Base-by-base conservation (phyloP, 345 rosid species). In the Corchorus olitorius region DNA sequence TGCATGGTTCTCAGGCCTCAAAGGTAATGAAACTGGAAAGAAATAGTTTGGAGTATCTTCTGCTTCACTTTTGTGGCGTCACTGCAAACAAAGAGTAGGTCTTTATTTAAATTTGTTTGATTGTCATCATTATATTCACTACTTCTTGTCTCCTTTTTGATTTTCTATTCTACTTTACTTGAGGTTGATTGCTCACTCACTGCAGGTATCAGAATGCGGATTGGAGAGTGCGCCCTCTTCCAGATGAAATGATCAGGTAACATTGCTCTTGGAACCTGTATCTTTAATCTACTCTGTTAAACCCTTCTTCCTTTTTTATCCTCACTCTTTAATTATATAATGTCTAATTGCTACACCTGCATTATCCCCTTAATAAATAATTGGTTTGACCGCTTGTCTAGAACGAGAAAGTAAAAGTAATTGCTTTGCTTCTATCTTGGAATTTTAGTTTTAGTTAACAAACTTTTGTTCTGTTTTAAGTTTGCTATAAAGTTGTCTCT, bases 201-300 rank as follows among this genome's bases (percentile, higher is more conserved):
- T 85, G 87, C 92, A 95, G 98, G 79, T 95, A 95, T 84, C 99
- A 95, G 83, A 92, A 88, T 84, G 95, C 97, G 59, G 98, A 95
- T 82, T 95, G 99, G 99, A 93, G 98, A 90, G 71, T 93, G 70
- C 90, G 99, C 22, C 99, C 99, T 58, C 91, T 95, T 77, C 93
- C 97, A 61, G 83, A 86, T 61, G 97, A 86, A 78, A 95, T 95
- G 99, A 41, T 87, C 70, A 90, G 92, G 99, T 93, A 73, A 22
- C 4, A 56, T 39, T 61, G 8, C n/a, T 53, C 41, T 11, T 60
- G 14, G 60, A 58, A n/a, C 20, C 27, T 19, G 22, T 22, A 52
- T 34, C 19, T 22, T 20, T 37, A 77, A 37, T 37, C 70, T 73
- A 62, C 19, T 56, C 75, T 53, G n/a, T 50, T 58, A 53, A 19